Percentiles rank a stretch among this genome's conserved stretches.
These are phyloP conservation scores for Ajuga chamaepitys DNA, from an alignment of 257 asterid genomes.

Conservation along the genomic window DNA sequence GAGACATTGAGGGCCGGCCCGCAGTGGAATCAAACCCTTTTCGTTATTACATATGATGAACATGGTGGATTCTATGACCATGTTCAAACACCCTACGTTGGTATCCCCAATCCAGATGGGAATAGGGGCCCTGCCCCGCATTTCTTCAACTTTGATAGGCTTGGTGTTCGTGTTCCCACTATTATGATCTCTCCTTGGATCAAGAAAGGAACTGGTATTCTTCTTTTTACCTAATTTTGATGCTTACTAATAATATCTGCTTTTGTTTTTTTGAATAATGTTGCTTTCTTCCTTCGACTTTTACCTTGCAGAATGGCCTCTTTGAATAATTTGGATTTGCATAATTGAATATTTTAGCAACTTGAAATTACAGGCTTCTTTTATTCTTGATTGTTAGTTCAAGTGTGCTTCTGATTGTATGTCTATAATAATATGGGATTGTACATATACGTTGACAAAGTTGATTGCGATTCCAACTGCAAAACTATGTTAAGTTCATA, in stretches of 20 bases:
- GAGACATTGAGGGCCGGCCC: conserved; percentile 60
- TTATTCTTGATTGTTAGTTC: too few species aligned
- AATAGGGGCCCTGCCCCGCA: conserved; percentile 60
- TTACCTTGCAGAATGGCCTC: too few species aligned
- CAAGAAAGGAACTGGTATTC: conserved; percentile 67
- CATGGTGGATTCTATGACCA: conserved; percentile 81
- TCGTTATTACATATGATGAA: conserved; percentile 56
- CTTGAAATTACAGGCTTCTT: neutral
- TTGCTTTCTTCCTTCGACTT: too few species aligned
- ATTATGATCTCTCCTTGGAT: conserved; percentile 81
- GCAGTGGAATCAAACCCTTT: conserved; percentile 60
- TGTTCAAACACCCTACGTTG: conserved; percentile 56
- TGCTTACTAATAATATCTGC: neutral
- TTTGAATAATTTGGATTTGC: neutral
- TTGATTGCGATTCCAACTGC: too few species aligned
- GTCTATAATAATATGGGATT: too few species aligned
- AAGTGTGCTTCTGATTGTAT: too few species aligned
- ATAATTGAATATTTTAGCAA: neutral
- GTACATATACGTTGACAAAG: too few species aligned
- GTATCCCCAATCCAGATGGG: conserved; percentile 68
- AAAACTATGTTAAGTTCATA: too few species aligned
- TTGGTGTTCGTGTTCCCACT: conserved; percentile 74
- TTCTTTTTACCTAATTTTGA: neutral
- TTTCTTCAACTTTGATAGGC: conserved; percentile 64
- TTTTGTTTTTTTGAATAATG: too few species aligned